Conservation (phyloP, 2,329 filamentous ascomycete genomes). For the Monosporascus ibericus region DNA sequence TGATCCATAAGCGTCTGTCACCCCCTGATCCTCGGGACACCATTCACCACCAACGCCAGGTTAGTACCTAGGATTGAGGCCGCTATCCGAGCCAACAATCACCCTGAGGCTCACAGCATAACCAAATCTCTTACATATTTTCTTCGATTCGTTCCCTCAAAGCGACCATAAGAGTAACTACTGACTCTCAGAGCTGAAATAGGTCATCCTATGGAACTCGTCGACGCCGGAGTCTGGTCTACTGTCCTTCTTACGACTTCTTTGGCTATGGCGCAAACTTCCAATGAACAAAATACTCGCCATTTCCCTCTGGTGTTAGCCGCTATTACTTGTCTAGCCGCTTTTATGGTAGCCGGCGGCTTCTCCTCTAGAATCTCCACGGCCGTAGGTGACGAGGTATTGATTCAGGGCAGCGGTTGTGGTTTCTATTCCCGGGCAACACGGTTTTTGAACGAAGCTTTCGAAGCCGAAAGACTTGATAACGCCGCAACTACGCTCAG, state of each 20-base stretch:
- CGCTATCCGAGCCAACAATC: too few species aligned
- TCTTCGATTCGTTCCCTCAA: not conserved
- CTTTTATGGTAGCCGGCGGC: constrained; percentile 9
- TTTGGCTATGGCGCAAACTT: constrained; percentile 1
- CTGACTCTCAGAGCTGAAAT: not conserved
- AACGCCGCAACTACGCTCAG: constrained; percentile 8
- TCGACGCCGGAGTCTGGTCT: constrained; percentile 5
- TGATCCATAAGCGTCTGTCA: constrained; percentile 5
- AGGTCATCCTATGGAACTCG: constrained; percentile 10
- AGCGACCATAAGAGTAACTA: not conserved
- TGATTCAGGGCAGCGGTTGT: constrained; percentile 7
- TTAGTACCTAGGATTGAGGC: not conserved
- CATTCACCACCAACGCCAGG: constrained; percentile 11
- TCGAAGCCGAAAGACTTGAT: not conserved
- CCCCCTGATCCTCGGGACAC: not conserved
- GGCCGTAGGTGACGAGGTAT: constrained; percentile 7
- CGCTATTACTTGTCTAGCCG: not conserved
- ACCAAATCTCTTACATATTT: not conserved
- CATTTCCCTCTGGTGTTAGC: not conserved
- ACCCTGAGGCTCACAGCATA: too few species aligned
- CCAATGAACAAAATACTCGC: not conserved
- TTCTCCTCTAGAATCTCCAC: constrained; percentile 12
- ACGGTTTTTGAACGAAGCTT: too few species aligned
- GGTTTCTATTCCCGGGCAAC: not conserved
- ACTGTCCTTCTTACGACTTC: not conserved